phyloP scores from a whole-genome alignment of 73 alveolate genomes.

The Paramecium octaurelia region DNA sequence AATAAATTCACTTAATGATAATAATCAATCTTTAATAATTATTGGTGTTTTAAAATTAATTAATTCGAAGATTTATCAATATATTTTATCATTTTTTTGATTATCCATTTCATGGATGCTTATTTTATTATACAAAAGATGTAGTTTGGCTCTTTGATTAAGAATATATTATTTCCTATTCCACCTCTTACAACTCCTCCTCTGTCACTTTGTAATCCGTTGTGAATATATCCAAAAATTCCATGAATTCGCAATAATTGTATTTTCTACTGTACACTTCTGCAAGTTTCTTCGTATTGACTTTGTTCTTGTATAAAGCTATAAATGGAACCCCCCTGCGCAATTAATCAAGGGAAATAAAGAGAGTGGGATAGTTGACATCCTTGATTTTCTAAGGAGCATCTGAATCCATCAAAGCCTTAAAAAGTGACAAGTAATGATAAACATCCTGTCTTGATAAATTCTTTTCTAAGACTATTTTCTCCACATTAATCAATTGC shows the following conservation, averaged over 20 bases:
- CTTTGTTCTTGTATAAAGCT: slow-evolving; percentile 17
- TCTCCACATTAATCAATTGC: slow-evolving; percentile 20
- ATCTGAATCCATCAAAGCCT: slow-evolving; percentile 52
- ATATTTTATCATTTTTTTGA: neutral
- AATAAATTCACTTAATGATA: neutral
- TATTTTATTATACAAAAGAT: neutral
- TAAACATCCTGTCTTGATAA: neutral
- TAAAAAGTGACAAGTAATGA: slow-evolving; percentile 15
- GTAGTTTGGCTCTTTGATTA: neutral
- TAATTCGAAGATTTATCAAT: neutral
- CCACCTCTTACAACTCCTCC: neutral
- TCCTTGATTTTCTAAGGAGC: neutral
- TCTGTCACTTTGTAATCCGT: slow-evolving; percentile 33
- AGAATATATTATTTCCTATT: neutral
- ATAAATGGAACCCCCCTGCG: slow-evolving; percentile 9
- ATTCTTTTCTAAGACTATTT: slow-evolving; percentile 24
- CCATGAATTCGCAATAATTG: slow-evolving; percentile 39
- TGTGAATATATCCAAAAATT: slow-evolving; percentile 33
- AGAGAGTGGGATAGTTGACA: slow-evolving; percentile 1
- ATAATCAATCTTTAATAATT: neutral
- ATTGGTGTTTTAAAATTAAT: neutral
- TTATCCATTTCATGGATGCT: neutral
- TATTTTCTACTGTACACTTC: slow-evolving; percentile 1
- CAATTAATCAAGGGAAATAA: neutral
- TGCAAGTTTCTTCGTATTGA: slow-evolving; percentile 15